Evolutionary conservation across 2,329 filamentous ascomycete genomes (phyloP).

Genomic region (Trichoderma sp.): DNA sequence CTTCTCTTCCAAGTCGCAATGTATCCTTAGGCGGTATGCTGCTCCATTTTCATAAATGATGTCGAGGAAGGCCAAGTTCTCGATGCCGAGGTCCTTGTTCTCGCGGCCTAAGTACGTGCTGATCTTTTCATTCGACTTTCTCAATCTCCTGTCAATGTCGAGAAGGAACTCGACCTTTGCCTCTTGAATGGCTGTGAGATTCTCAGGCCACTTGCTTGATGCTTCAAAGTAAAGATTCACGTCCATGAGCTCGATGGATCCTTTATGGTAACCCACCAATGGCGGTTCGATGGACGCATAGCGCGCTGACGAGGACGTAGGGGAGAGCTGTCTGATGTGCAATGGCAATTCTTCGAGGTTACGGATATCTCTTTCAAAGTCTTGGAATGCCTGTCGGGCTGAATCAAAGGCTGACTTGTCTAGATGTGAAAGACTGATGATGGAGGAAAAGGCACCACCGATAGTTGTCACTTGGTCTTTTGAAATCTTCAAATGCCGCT

Average conservation of each 20-base stretch:
- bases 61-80: slow-evolving; percentile 81
- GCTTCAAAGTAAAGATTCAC: slow-evolving; percentile 89
- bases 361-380: slow-evolving; percentile 74
- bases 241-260: slow-evolving; percentile 59
- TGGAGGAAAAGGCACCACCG: slow-evolving; percentile 49
- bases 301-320: slow-evolving; percentile 69
- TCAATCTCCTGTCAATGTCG: slow-evolving; percentile 68
- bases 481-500: slow-evolving; percentile 63
- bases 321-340: slow-evolving; percentile 76
- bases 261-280: slow-evolving; percentile 43
- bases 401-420: slow-evolving; percentile 63
- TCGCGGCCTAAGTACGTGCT: slow-evolving; percentile 76
- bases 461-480: slow-evolving; percentile 52
- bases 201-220: slow-evolving; percentile 90
- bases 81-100: slow-evolving; percentile 62
- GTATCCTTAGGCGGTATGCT: slow-evolving; percentile 79
- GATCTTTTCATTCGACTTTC: slow-evolving; percentile 57
- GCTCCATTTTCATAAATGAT: slow-evolving; percentile 69
- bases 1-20: slow-evolving; percentile 81
- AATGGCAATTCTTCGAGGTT: slow-evolving; percentile 79
- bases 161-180: slow-evolving; percentile 90
- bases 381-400: slow-evolving; percentile 66
- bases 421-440: slow-evolving; percentile 45
- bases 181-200: slow-evolving; percentile 83
- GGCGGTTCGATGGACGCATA: slow-evolving; percentile 60